phyloP scores from a whole-genome alignment of 768 basidiomycete genomes.

The Amylocystis lapponica region DNA sequence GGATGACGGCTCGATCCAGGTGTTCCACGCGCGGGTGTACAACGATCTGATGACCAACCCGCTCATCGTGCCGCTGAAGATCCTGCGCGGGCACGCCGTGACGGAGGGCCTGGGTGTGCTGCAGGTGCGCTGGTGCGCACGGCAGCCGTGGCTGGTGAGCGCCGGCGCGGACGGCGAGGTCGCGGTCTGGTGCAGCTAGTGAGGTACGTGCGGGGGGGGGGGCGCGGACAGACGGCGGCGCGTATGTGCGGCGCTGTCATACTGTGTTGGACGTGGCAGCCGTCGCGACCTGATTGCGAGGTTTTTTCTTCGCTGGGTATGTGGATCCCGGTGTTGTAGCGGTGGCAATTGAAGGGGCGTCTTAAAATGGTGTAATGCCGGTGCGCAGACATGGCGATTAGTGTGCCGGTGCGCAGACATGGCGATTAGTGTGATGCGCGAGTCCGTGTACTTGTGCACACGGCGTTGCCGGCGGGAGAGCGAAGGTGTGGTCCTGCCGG shows the following conservation, averaged over 20 bases:
- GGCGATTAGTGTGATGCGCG: too few species aligned
- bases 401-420: too few species aligned
- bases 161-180: conserved; percentile 90
- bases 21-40: conserved; percentile 95
- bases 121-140: conserved; percentile 82
- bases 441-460: too few species aligned
- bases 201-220: not conserved
- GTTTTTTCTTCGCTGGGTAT: too few species aligned
- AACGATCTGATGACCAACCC: conserved; percentile 96
- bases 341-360: too few species aligned
- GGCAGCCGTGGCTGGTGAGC: conserved; percentile 89
- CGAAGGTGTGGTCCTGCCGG: too few species aligned
- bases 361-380: too few species aligned
- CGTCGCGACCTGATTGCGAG: too few species aligned
- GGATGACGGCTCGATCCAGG: conserved; percentile 94
- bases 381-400: too few species aligned
- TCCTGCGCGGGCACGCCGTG: conserved; percentile 85
- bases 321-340: too few species aligned
- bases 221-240: not conserved
- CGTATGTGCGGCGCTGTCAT: not conserved
- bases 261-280: too few species aligned
- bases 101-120: conserved; percentile 87
- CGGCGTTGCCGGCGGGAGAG: too few species aligned
- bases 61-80: conserved; percentile 95
- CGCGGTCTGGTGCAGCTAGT: conserved; percentile 80